Base-by-base conservation (phyloP, 768 basidiomycete species). In the Thelephora ganbajun region DNA sequence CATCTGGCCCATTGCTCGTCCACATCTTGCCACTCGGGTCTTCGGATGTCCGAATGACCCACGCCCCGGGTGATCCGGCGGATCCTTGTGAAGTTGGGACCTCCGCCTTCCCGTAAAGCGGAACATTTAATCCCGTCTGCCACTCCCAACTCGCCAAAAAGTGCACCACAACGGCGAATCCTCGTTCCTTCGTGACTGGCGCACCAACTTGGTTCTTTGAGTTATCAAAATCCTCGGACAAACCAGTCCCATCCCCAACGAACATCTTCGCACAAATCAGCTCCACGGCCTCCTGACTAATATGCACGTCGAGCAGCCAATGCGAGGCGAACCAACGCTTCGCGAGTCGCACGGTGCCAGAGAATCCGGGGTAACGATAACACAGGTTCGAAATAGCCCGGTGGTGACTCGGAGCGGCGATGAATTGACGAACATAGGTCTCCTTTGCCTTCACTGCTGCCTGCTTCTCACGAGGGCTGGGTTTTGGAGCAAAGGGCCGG, bases 281-380 rank as follows among this genome's bases (percentile, higher is more conserved):
- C 62, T 99, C 96, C 33, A 88, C 74, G 0, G 76, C 80, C 60
- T 97, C 90, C 50, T 79, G 74, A 5, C 73, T 71, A 46, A 97
- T 68, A 54, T 89, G 83, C 0, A 70, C 63, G 3, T 74, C 70
- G 33, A 98, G 72, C 48, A 96, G 72, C 83, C 86, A 89, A 59
- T 99, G 96, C 6, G 83, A 69, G 0, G 86, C 79, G 47, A 98
- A 68, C 96, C 96, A 99, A 37, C 94, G 76, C 66, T 97, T 94
- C 45, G 87, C 75, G 13, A 98, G 71, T 35, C 96, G 73, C 13
- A 88, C 84, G 0, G 93, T 91, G 7, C 83, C 79, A 2, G 89
- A 72, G 62, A 80, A 96, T 11, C 91, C 85, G 0, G 77, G 62
- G 57, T 77, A 83, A 43, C 76, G 79, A 61, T 97, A 91, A 44